Evolutionary conservation across 495 filamentous ascomycete genomes (phyloP).

Genomic region (Extremus antarcticus): DNA sequence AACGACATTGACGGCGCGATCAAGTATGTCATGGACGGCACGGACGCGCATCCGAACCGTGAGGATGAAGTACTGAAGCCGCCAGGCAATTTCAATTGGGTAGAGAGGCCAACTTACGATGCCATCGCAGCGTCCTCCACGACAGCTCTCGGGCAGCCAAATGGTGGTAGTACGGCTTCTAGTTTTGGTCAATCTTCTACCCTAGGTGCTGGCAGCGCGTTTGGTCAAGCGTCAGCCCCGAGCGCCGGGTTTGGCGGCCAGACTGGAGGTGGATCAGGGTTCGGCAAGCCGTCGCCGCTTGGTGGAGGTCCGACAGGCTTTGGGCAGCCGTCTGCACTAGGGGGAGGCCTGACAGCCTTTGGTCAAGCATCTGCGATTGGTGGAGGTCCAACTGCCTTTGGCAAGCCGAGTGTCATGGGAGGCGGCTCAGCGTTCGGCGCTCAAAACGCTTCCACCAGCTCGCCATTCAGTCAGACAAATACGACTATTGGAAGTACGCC

Average conservation of each 20-base stretch:
- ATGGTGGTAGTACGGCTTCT: neutral
- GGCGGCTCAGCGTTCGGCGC: neutral
- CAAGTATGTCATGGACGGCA: slow-evolving; percentile 50
- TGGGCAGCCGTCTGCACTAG: slow-evolving; percentile 30
- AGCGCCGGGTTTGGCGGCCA: neutral
- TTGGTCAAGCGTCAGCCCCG: neutral
- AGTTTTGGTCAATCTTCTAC: slow-evolving; percentile 22
- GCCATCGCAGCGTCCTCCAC: neutral
- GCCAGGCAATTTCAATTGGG: neutral
- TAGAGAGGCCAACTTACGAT: neutral
- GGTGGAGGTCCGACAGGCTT: slow-evolving; percentile 27
- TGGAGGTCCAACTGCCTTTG: neutral
- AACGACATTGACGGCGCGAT: slow-evolving; percentile 60
- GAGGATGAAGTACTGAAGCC: slow-evolving; percentile 36
- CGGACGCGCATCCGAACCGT: slow-evolving; percentile 69
- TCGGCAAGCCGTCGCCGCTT: slow-evolving; percentile 31
- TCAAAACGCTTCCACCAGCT: neutral
- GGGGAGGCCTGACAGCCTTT: slow-evolving; percentile 6
- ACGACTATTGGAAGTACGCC: slow-evolving; percentile 1
- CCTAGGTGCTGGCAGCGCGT: neutral
- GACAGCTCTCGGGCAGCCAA: neutral
- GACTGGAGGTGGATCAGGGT: slow-evolving; percentile 20
- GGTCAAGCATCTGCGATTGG: neutral
- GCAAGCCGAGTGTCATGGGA: neutral
- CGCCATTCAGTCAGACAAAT: neutral